phyloP scores from a whole-genome alignment of 148 eudicot species.

The Rhododendron simsii region DNA sequence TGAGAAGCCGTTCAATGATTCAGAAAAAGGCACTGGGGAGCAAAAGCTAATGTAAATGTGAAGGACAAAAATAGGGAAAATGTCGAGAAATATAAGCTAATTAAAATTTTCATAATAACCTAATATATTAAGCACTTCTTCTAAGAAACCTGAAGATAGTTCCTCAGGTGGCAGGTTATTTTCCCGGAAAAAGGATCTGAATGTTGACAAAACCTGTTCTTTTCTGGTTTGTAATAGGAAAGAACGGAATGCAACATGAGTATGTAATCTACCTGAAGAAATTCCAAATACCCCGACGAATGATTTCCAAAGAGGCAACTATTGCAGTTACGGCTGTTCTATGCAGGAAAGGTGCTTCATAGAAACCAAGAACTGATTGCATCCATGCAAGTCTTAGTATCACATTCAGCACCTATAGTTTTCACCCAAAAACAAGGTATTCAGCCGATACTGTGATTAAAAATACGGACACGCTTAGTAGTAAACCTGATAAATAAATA shows the following conservation, averaged over 20 bases:
- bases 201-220: neutral
- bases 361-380: constrained; percentile 45
- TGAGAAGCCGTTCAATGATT: neutral
- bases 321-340: constrained; percentile 31
- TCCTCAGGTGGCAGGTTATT: neutral
- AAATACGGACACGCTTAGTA: neutral
- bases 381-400: constrained; percentile 57
- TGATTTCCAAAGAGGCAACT: constrained; percentile 44
- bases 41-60: neutral
- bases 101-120: neutral
- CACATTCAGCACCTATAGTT: constrained; percentile 34
- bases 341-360: constrained; percentile 34
- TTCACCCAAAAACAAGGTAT: neutral
- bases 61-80: neutral
- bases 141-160: neutral
- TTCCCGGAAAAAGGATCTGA: neutral
- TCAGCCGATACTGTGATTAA: neutral
- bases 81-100: neutral
- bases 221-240: neutral
- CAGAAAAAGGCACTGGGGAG: neutral
- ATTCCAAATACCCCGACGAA: constrained; percentile 63
- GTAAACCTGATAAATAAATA: neutral
- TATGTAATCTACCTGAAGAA: constrained; percentile 41
- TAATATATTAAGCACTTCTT: neutral
- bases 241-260: neutral